Evolutionary conservation across 305 asterid species (phyloP), one percentile per base, ranked within the genome.

Genomic region (Solanum aculeatissimum): DNA sequence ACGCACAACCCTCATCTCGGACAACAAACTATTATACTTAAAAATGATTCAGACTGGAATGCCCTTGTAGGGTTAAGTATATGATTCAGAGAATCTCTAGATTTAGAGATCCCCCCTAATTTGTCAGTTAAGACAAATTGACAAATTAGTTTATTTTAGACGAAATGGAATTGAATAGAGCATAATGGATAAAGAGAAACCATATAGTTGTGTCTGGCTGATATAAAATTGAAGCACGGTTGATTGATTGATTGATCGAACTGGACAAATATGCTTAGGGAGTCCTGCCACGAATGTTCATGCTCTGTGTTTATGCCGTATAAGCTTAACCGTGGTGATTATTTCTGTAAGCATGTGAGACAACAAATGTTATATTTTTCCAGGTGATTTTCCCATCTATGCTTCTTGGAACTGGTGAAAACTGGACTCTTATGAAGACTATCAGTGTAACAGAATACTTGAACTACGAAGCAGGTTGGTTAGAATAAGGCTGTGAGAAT

Each of bases 351-450:
- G 80, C 80, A 42, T 10, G 12, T 71, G 21, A 71, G 80, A 72
- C 45, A 43, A 25, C 13, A 45, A 45, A 72, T 45, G n/a, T 72
- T 45, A 29, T 87, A 21, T 27, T 71, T 71, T 87, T 90, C 83
- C 90, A 96, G 99, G 98, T 96, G 83, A 95, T 95, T 91, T 96
- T 95, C 88, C 99, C 99, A 38, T 93, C 98, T 84, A 90, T 97
- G 23, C 98, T 94, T 87, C 90, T 94, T 80, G 99, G 99, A 88
- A 92, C 99, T 12, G 96, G 92, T 88, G 98, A 94, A 87, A 91
- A 86, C 84, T 97, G 99, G 99, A 97, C 99, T 87, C 86, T 97
- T 92, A 93, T 95, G 99, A 93, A 94, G 88, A 95, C 98, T 27
- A 97, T 97, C 89, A 97, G 98, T 85, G 99, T 95, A 29, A 97